Base-by-base conservation (phyloP, 352 stramenopile species). In the Pythium myriotylum region DNA sequence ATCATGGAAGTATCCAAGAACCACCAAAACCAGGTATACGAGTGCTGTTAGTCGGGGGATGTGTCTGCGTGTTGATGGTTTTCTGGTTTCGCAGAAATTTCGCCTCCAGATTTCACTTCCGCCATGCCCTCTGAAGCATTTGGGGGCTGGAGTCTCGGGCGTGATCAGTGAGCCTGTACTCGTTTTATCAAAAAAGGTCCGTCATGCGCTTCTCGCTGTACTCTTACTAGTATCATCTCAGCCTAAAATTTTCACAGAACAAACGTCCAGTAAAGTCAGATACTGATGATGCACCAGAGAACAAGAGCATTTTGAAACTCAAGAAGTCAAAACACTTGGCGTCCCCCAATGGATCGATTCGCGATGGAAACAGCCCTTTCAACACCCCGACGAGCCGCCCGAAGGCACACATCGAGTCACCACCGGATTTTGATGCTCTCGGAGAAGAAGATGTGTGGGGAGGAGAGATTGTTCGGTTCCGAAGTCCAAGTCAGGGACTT, bases 1-100 rank as follows among this genome's bases (percentile, higher is more conserved):
- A 91, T 92, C 59, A 85, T 85, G 54, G 79, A 92, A 45, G 84
- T 92, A 5, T 92, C 84, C 33, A 92, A 92, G 68, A 92, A 92
- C 63, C 81, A 92, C 45, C 71, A 89, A 54, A 92, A 92, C 68
- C 81, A 90, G 81, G 81, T 91, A n/a, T 23, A 56, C 39, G 4
- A 13, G 3, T 45, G 23, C 43, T 29, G 26, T n/a, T 23, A 16
- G 46, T 24, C 20, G 16, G 23, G 29, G 16, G 6, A 2, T 51
- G 43, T 9, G 22, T 1, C 16, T 29, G n/a, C 13, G 29, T 41
- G 16, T 43, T 14, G 33, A 19, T 41, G 48, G 23, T 41, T 1
- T n/a, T n/a, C n/a, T n/a, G n/a, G n/a, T n/a, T n/a, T n/a, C 8
- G 7, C 22, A 91, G 81, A 67, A 75, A 16, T 91, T 89, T 54